These are phyloP conservation scores for Leonotis leonurus DNA, from an alignment of 257 asterid genomes.

Conservation along the genomic window DNA sequence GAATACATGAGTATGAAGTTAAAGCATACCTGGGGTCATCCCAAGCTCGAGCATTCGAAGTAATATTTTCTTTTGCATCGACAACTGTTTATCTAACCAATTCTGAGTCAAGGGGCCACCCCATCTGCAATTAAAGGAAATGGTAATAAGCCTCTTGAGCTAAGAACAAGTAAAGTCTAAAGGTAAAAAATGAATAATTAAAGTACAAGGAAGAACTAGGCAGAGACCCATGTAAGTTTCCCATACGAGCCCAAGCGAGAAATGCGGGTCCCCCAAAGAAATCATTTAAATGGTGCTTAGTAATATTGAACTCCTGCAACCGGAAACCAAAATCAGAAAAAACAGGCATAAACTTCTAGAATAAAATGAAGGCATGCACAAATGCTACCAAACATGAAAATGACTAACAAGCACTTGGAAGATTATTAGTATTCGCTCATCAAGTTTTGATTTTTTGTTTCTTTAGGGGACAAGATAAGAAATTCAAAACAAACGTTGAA, in stretches of 20 bases:
- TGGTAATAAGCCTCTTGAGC: constrained; percentile 7
- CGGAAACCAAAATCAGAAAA: constrained; percentile 21
- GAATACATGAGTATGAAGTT: not conserved
- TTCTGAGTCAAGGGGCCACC: constrained; percentile 91
- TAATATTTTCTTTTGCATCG: constrained; percentile 78
- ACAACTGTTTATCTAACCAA: constrained; percentile 74
- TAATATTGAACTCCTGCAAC: constrained; percentile 64
- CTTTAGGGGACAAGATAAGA: not conserved
- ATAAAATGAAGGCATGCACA: constrained; percentile 1
- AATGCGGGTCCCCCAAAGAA: constrained; percentile 99
- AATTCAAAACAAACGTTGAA: constrained; percentile 1
- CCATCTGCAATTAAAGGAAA: constrained; percentile 55
- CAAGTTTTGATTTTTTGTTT: not conserved
- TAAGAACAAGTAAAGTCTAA: not conserved
- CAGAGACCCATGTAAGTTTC: constrained; percentile 84
- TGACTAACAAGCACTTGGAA: constrained; percentile 3
- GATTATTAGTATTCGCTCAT: constrained; percentile 7
- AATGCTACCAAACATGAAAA: not conserved
- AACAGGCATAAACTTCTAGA: constrained; percentile 1
- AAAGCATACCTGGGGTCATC: constrained; percentile 87
- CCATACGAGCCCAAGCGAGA: constrained; percentile 99
- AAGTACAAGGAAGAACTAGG: constrained; percentile 6
- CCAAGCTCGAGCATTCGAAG: constrained; percentile 82
- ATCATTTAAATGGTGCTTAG: constrained; percentile 49
- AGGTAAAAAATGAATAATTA: not conserved